Percentiles rank a stretch among this genome's conserved stretches.
Evolutionary conservation across 345 rosid species (phyloP).

Genomic region (Brassica juncea): DNA sequence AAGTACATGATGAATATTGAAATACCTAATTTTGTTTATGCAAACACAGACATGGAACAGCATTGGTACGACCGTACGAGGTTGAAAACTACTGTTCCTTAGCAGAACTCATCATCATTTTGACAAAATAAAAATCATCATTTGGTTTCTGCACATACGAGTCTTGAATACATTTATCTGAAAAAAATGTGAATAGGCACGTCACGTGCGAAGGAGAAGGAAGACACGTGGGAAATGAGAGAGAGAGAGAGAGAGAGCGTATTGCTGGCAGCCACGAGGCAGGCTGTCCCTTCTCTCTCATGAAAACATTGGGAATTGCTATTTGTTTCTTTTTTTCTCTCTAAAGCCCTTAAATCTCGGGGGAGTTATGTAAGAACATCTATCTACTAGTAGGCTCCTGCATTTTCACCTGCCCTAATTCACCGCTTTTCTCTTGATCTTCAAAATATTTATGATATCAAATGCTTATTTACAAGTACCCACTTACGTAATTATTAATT

Average conservation of each 20-base stretch:
- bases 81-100: slow-evolving; percentile 32
- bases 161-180: slow-evolving; percentile 16
- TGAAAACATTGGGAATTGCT: slow-evolving; percentile 38
- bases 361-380: slow-evolving; percentile 34
- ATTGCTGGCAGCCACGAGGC: slow-evolving; percentile 36
- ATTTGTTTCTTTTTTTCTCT: slow-evolving; percentile 25
- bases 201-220: slow-evolving; percentile 32
- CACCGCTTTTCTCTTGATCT: slow-evolving; percentile 1
- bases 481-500: not conserved
- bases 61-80: slow-evolving; percentile 33
- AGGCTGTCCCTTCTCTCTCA: slow-evolving; percentile 35
- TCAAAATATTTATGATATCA: not conserved
- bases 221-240: slow-evolving; percentile 29
- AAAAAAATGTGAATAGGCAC: slow-evolving; percentile 11
- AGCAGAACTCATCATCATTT: not conserved
- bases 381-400: slow-evolving; percentile 42
- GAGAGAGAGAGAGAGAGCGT: not conserved
- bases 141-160: slow-evolving; percentile 8
- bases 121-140: not conserved
- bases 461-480: slow-evolving; percentile 3
- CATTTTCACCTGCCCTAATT: slow-evolving; percentile 45
- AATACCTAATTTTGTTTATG: slow-evolving; percentile 37
- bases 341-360: slow-evolving; percentile 41
- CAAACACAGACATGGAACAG: slow-evolving; percentile 38
- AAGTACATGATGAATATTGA: slow-evolving; percentile 42